These are phyloP conservation scores for Trichoderma afroharzianum DNA, from an alignment of 2,329 filamentous ascomycete genomes.

Conservation along the genomic window DNA sequence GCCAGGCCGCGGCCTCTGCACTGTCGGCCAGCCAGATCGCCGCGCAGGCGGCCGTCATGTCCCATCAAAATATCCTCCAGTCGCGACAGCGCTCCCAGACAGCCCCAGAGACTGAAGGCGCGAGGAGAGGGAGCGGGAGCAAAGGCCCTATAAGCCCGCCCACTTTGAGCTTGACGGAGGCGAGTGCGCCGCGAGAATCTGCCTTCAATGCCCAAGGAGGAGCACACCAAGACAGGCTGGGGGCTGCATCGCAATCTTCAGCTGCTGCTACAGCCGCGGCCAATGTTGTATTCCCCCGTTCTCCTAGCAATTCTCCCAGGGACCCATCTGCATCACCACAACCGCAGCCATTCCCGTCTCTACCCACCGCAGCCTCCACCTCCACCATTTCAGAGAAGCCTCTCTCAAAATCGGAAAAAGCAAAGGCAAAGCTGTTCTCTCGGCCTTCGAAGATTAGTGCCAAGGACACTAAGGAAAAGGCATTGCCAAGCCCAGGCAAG, in stretches of 20 bases:
- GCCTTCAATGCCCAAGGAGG: slow-evolving; percentile 46
- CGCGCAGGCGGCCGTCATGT: slow-evolving; percentile 72
- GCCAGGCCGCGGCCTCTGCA: slow-evolving; percentile 39
- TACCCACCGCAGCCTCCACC: slow-evolving; percentile 31
- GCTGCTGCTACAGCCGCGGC: slow-evolving; percentile 66
- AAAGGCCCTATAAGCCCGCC: slow-evolving; percentile 58
- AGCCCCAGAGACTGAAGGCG: slow-evolving; percentile 50
- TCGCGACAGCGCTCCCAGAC: slow-evolving; percentile 71
- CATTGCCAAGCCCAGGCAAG: slow-evolving; percentile 69
- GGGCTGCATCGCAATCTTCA: slow-evolving; percentile 54
- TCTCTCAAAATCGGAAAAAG: slow-evolving; percentile 57
- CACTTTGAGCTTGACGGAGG: slow-evolving; percentile 61
- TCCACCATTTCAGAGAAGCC: slow-evolving; percentile 54
- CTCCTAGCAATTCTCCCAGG: slow-evolving; percentile 50
- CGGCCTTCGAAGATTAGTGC: slow-evolving; percentile 71
- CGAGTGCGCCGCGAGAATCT: slow-evolving; percentile 57
- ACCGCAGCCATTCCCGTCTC: slow-evolving; percentile 35
- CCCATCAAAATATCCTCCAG: slow-evolving; percentile 51
- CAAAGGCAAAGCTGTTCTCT: slow-evolving; percentile 79
- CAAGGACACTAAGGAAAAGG: slow-evolving; percentile 64
- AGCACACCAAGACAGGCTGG: slow-evolving; percentile 57
- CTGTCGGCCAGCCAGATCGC: slow-evolving; percentile 73
- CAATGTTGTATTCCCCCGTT: slow-evolving; percentile 69
- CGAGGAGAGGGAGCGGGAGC: slow-evolving; percentile 43
- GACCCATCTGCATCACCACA: slow-evolving; percentile 35